Evolutionary conservation across 805 yeast species (phyloP).

Genomic region (Saturnispora silvae): DNA sequence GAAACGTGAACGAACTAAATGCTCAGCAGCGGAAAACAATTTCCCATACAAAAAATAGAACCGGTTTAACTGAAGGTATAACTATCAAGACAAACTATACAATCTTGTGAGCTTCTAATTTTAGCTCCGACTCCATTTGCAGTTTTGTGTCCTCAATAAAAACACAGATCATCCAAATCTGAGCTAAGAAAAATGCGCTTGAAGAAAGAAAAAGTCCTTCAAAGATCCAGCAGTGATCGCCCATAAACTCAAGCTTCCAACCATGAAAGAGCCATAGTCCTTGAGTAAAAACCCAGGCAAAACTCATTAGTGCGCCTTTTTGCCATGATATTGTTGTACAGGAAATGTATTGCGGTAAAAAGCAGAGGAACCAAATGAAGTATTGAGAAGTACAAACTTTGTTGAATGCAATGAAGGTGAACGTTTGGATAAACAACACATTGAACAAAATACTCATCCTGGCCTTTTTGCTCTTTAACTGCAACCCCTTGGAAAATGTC

Average conservation of each 20-base stretch:
- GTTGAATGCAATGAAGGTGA: conserved; percentile 67
- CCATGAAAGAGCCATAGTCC: conserved; percentile 73
- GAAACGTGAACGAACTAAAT: background rate
- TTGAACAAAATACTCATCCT: conserved; percentile 25
- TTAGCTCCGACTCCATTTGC: conserved; percentile 2
- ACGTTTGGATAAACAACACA: conserved; percentile 64
- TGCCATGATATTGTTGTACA: conserved; percentile 28
- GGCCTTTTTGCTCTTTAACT: conserved; percentile 19
- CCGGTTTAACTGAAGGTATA: background rate
- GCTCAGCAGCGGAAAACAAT: background rate
- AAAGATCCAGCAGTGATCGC: conserved; percentile 30
- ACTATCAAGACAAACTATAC: background rate
- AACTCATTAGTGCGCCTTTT: conserved; percentile 33
- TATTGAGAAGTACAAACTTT: conserved; percentile 91
- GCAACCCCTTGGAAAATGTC: conserved; percentile 21
- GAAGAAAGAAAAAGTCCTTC: conserved; percentile 20
- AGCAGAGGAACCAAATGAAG: conserved; percentile 86
- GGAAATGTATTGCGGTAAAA: conserved; percentile 64
- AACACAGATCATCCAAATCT: conserved; percentile 13
- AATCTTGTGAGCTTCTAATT: background rate
- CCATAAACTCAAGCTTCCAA: conserved; percentile 71
- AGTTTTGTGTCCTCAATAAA: conserved; percentile 15
- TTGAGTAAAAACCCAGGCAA: conserved; percentile 63
- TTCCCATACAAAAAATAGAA: no score
- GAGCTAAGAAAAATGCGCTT: conserved; percentile 20